A percentile compares a stretch with the other conserved stretches of the same genome.
phyloP scores from a whole-genome alignment of 75 land plant species.

The Pinus tabuliformis region DNA sequence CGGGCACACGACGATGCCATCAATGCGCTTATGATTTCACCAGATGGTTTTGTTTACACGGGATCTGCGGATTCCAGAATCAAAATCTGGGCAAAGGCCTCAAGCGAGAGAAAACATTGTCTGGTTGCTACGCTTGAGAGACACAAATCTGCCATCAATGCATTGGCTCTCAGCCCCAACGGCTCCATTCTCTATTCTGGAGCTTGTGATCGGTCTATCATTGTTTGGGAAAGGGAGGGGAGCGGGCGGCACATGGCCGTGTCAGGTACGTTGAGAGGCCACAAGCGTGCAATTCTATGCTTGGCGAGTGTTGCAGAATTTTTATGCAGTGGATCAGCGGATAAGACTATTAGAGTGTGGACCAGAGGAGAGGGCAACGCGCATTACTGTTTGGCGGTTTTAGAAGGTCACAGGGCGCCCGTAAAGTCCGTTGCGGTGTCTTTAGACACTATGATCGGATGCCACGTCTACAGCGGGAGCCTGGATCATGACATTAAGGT shows the following conservation, averaged over 20 bases:
- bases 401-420: slow-evolving; percentile 61
- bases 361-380: slow-evolving; percentile 17
- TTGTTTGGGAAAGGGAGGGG: slow-evolving; percentile 65
- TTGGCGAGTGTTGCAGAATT: not conserved
- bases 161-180: slow-evolving; percentile 48
- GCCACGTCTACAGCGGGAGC: slow-evolving; percentile 49
- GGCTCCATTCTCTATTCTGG: slow-evolving; percentile 23
- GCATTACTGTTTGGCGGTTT: slow-evolving; percentile 42
- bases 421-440: slow-evolving; percentile 34
- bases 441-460: slow-evolving; percentile 1
- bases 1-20: slow-evolving; percentile 56
- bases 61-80: slow-evolving; percentile 48
- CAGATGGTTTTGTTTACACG: slow-evolving; percentile 43
- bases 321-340: slow-evolving; percentile 19
- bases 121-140: slow-evolving; percentile 49
- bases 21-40: slow-evolving; percentile 36
- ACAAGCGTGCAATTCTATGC: slow-evolving; percentile 13
- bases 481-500: slow-evolving; percentile 55
- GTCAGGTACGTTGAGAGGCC: slow-evolving; percentile 8
- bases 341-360: slow-evolving; percentile 28
- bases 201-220: slow-evolving; percentile 50
- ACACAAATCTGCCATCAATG: slow-evolving; percentile 65
- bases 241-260: not conserved
- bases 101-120: slow-evolving; percentile 5
- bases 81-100: slow-evolving; percentile 29